Conservation (phyloP, 352 stramenopile species). For the Globisporangium irregulare region DNA sequence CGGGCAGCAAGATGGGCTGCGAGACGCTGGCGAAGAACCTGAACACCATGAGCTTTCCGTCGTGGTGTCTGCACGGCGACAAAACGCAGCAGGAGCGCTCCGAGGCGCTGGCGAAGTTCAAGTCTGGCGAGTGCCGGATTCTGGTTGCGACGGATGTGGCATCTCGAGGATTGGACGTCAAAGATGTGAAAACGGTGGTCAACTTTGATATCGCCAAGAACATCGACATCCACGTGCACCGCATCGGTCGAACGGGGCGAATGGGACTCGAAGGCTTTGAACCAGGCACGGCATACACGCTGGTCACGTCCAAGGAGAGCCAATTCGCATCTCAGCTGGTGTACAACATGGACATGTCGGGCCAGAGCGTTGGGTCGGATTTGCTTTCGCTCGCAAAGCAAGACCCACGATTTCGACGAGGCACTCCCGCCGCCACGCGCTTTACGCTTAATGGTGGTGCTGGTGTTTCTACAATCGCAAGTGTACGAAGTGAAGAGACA, state of each 20-base stretch:
- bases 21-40: slow-evolving; percentile 81
- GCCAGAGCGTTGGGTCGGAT: slow-evolving; percentile 50
- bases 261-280: slow-evolving; percentile 82
- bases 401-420: slow-evolving; percentile 52
- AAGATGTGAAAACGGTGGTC: slow-evolving; percentile 88
- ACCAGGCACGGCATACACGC: slow-evolving; percentile 77
- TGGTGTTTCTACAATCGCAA: neutral
- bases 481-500: neutral
- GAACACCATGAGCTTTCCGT: slow-evolving; percentile 30
- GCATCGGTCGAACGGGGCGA: slow-evolving; percentile 84
- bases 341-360: slow-evolving; percentile 81
- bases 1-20: slow-evolving; percentile 78
- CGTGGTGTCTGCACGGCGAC: slow-evolving; percentile 71
- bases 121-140: slow-evolving; percentile 53
- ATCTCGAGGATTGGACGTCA: slow-evolving; percentile 84
- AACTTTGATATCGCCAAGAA: slow-evolving; percentile 92
- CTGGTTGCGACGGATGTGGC: slow-evolving; percentile 89
- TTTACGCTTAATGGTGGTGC: neutral
- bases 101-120: slow-evolving; percentile 67
- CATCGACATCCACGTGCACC: slow-evolving; percentile 90
- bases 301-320: slow-evolving; percentile 69
- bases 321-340: slow-evolving; percentile 79
- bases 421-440: slow-evolving; percentile 16
- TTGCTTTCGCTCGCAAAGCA: slow-evolving; percentile 53
- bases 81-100: slow-evolving; percentile 76